Conservation (phyloP, 2,329 filamentous ascomycete genomes). For the Akanthomyces lecanii region DNA sequence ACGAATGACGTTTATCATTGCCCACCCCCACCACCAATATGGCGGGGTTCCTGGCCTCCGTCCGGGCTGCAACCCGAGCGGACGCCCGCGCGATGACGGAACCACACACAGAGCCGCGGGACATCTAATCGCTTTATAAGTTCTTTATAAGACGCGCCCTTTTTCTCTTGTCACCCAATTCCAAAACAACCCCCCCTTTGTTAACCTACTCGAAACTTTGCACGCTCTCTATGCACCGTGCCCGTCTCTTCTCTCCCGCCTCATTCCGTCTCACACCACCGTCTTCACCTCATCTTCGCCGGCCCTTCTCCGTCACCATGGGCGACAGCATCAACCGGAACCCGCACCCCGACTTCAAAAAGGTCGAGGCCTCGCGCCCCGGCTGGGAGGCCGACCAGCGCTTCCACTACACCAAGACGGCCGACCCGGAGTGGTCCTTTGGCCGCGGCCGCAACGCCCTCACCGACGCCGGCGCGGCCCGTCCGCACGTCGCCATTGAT, state of each 20-base stretch:
- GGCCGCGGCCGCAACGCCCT: conserved; percentile 61
- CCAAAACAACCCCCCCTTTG: not conserved
- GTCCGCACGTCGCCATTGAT: conserved; percentile 71
- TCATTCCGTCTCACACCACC: not conserved
- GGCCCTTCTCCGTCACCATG: conserved; percentile 23
- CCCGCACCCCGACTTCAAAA: conserved; percentile 71
- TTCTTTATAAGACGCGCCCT: not conserved
- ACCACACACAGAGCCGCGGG: not conserved
- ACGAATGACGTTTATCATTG: not conserved
- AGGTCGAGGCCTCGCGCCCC: conserved; percentile 62
- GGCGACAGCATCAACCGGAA: conserved; percentile 47
- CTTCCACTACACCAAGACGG: conserved; percentile 59
- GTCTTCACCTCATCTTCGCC: not conserved
- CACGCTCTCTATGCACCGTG: not conserved
- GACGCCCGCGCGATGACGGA: not conserved
- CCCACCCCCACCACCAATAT: not conserved
- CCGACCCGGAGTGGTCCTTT: conserved; percentile 60
- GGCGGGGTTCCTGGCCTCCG: not conserved
- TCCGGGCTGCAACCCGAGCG: conserved; percentile 5
- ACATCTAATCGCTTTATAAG: conserved; percentile 6
- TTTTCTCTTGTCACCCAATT: not conserved
- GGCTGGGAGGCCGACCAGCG: conserved; percentile 47
- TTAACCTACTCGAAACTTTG: not conserved
- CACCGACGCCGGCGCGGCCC: conserved; percentile 27
- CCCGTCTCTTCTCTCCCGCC: not conserved